phyloP scores from a whole-genome alignment of 306 rosid genomes.

The Acacia crassicarpa region DNA sequence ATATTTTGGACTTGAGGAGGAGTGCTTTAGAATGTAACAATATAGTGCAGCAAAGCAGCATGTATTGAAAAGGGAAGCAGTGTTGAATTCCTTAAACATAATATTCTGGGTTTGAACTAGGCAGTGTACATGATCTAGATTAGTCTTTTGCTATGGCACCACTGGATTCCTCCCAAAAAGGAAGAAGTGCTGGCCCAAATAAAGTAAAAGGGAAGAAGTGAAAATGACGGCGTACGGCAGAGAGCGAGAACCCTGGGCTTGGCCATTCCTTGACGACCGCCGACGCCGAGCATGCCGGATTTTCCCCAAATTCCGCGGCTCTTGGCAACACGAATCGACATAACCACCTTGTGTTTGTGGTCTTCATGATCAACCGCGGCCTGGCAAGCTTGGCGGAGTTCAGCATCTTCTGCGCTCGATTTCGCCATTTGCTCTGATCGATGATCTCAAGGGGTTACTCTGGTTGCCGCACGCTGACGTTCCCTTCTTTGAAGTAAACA shows the following conservation, averaged over 20 bases:
- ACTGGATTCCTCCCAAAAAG: too few species aligned
- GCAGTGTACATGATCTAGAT: too few species aligned
- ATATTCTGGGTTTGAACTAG: too few species aligned
- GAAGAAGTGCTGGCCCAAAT: not conserved
- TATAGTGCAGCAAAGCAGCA: not conserved
- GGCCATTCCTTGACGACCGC: slow-evolving; percentile 94
- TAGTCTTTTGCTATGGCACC: too few species aligned
- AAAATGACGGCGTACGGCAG: slow-evolving; percentile 48
- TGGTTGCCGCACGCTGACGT: not conserved
- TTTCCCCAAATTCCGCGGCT: slow-evolving; percentile 80
- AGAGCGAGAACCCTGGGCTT: slow-evolving; percentile 96
- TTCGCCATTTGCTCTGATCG: slow-evolving; percentile 68
- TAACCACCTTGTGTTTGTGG: slow-evolving; percentile 58
- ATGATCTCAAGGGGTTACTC: slow-evolving; percentile 30
- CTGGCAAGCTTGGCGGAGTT: slow-evolving; percentile 95
- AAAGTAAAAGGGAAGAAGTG: too few species aligned
- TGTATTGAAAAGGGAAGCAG: not conserved
- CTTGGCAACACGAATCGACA: slow-evolving; percentile 86
- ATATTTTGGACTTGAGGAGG: too few species aligned
- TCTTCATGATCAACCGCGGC: slow-evolving; percentile 75
- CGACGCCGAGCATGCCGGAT: slow-evolving; percentile 75
- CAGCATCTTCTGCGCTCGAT: slow-evolving; percentile 94
- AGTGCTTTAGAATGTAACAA: not conserved
- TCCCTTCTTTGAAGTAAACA: not conserved
- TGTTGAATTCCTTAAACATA: too few species aligned